Conservation (phyloP, 2,329 filamentous ascomycete genomes). For the Epichloe aotearoae region DNA sequence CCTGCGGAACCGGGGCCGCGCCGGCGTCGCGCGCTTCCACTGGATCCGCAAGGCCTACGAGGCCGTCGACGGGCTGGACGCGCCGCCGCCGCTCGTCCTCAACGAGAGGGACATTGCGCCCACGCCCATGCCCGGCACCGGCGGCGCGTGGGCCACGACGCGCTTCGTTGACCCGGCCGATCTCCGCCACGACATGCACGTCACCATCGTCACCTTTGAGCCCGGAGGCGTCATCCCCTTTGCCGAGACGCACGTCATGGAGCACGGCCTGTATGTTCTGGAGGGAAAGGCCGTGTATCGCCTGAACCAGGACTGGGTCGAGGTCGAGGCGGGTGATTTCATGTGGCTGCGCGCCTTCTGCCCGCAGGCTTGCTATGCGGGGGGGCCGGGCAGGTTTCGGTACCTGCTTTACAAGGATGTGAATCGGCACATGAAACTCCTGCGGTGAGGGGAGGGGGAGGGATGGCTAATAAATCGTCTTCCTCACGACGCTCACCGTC, state of each 20-base stretch:
- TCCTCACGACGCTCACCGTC: too few relatives aligned
- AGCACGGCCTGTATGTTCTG: conserved; percentile 5
- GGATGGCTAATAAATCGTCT: too few relatives aligned
- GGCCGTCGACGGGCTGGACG: not conserved
- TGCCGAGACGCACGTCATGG: conserved; percentile 6
- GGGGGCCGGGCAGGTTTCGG: conserved; percentile 5
- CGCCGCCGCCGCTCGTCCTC: not conserved
- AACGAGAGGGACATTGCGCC: conserved; percentile 2
- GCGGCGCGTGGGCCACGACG: conserved; percentile 4
- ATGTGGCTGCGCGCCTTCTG: conserved; percentile 7
- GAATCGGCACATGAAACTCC: conserved; percentile 4
- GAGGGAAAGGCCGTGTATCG: conserved; percentile 6
- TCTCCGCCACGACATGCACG: conserved; percentile 6
- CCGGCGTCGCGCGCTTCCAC: conserved; percentile 1
- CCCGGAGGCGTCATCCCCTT: conserved; percentile 5
- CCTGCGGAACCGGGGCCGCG: not conserved
- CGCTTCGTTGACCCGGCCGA: conserved; percentile 5
- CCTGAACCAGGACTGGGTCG: conserved; percentile 5
- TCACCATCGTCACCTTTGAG: conserved; percentile 4
- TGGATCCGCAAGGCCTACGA: conserved; percentile 6
- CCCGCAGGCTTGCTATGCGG: conserved; percentile 5
- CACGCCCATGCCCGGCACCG: not conserved
- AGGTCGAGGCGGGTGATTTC: conserved; percentile 6
- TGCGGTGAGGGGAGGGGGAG: not conserved
- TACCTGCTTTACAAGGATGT: conserved; percentile 6